Conservation (phyloP, 2,329 filamentous ascomycete species). For the Fusarium sulawesiense region DNA sequence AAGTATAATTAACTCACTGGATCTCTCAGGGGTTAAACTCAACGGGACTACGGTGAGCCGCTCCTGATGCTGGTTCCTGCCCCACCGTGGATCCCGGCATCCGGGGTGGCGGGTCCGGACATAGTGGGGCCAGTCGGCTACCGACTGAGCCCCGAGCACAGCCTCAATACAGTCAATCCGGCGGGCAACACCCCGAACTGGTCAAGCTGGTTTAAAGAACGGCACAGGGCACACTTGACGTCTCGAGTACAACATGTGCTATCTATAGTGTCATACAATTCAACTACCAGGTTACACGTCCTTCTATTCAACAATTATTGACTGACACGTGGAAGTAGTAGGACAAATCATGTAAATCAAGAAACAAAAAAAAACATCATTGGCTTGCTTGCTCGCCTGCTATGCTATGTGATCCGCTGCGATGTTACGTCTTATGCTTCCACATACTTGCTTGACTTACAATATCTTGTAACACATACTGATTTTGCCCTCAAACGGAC, state of each 20-base stretch:
- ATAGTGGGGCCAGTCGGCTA: slow-evolving; percentile 11
- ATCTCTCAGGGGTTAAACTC: slow-evolving; percentile 18
- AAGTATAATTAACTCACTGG: slow-evolving; percentile 1
- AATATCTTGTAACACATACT: slow-evolving; percentile 17
- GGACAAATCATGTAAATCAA: neutral
- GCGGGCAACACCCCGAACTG: neutral
- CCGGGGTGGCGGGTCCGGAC: slow-evolving; percentile 38
- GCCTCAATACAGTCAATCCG: slow-evolving; percentile 17
- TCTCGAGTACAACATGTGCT: neutral
- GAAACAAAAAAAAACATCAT: slow-evolving; percentile 21
- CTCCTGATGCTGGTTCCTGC: slow-evolving; percentile 1
- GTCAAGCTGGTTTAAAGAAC: neutral
- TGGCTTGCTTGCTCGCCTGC: slow-evolving; percentile 25
- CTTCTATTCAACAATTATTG: neutral
- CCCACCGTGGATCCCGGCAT: slow-evolving; percentile 33
- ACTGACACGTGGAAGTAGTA: slow-evolving; percentile 7
- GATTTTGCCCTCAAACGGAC: neutral
- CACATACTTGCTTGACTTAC: slow-evolving; percentile 14
- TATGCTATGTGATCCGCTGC: slow-evolving; percentile 21
- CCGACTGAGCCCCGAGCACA: slow-evolving; percentile 14
- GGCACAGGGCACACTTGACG: neutral
- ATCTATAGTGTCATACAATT: neutral
- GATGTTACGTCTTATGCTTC: neutral
- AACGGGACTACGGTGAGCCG: slow-evolving; percentile 34
- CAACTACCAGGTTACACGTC: neutral